Base-by-base conservation (phyloP, 192 early-diverging fungal genomes). In the Coemansia furcata region DNA sequence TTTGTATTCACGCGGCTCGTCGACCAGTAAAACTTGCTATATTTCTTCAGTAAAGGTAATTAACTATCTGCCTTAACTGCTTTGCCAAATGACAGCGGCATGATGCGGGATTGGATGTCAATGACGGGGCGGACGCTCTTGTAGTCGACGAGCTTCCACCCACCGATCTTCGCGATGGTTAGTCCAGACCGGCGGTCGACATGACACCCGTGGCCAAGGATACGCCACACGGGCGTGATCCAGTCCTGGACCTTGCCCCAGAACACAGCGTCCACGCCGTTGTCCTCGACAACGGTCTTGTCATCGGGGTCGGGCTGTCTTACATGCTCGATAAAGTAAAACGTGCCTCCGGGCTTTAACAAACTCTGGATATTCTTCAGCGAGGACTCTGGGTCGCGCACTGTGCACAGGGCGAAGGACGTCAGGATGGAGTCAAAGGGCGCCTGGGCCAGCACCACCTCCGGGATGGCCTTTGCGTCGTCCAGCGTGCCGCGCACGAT, bases 1-100 rank as follows among this genome's bases (percentile, higher is more conserved):
- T 92, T 90, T 82, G 65, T 76, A 10, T 78, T 78, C 60, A 64
- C 69, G 15, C 69, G 72, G 44, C 68, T 82, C 30, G 68, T 82
- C 6, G 80, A 77, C 44, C 74, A 77, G 62, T 82, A 43, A 47
- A 7, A 26, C 23, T 26, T 37, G 15, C 46, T 21, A 17, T 38
- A 23, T 38, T 11, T 52, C 11, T 52, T 30, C 19, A 47, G 46
- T 6, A 14, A 43, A 15, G 23, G 23, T 26, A 26, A 26, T 26
- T 26, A 43, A 6, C 62, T 17, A 15, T 39, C 44, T 5, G 71
- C 71, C 49, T 82, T 82, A 30, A 40, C 70, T n/a, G 79, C 79
- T 40, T 71, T 73, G 36, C 79, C 79, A 66, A 82, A 73, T 29
- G 74, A 70, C 37, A 82, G 42, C 1, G 79, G 74, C 79, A 82